These are phyloP conservation scores for Sordariomycetes sp. DNA, from an alignment of 2,329 filamentous ascomycete species.

Conservation along the genomic window DNA sequence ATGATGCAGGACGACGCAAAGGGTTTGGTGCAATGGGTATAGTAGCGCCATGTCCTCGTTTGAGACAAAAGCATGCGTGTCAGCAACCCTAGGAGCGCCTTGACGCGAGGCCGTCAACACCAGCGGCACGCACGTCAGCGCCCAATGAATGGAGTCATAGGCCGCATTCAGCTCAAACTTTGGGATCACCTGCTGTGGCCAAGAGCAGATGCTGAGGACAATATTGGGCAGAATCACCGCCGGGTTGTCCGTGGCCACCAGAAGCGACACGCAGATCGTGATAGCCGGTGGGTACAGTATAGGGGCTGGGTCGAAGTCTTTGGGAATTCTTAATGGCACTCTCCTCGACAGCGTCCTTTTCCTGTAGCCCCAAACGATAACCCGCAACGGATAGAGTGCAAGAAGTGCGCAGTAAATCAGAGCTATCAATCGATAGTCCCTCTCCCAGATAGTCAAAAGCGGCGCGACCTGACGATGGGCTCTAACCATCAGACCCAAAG, in stretches of 20 bases:
- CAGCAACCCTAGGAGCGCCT: conserved; percentile 1
- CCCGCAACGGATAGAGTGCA: conserved; percentile 49
- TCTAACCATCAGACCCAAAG: conserved; percentile 38
- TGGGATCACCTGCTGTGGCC: conserved; percentile 67
- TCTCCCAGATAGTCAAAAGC: conserved; percentile 35
- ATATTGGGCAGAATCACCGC: conserved; percentile 67
- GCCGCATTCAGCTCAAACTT: conserved; percentile 45
- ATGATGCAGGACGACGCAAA: conserved; percentile 65
- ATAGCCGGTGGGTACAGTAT: conserved; percentile 77
- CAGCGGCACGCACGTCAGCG: conserved; percentile 63
- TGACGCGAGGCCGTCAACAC: conserved; percentile 12
- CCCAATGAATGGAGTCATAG: conserved; percentile 68
- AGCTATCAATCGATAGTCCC: conserved; percentile 32
- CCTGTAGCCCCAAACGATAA: conserved; percentile 39
- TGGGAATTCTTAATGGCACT: conserved; percentile 48
- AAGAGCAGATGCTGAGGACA: conserved; percentile 67
- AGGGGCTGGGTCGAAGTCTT: conserved; percentile 82
- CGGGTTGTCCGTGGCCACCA: conserved; percentile 55
- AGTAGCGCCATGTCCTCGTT: conserved; percentile 55
- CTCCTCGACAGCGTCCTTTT: conserved; percentile 24
- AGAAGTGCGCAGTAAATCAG: conserved; percentile 30
- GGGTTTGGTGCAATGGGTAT: conserved; percentile 74
- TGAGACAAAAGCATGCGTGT: conserved; percentile 24
- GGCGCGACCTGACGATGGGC: conserved; percentile 36
- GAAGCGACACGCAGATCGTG: conserved; percentile 67